These are phyloP conservation scores for Colletotrichum acutatum DNA, from an alignment of 2,329 filamentous ascomycete genomes.

Conservation along the genomic window DNA sequence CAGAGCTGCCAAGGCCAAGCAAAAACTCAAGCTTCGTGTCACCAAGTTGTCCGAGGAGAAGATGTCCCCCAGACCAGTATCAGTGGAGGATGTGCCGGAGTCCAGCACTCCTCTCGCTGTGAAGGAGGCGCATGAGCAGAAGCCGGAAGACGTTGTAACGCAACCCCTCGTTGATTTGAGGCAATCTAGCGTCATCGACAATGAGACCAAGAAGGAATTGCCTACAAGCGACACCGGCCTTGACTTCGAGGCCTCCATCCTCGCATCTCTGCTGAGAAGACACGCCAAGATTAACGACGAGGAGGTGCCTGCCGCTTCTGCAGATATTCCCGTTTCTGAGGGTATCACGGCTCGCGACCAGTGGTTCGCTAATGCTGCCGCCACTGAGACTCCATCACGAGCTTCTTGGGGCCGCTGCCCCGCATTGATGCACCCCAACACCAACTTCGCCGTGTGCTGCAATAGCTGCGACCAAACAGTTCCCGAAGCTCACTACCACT, in stretches of 20 bases:
- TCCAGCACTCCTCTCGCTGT: constrained; percentile 37
- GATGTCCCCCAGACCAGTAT: constrained; percentile 53
- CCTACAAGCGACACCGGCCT: constrained; percentile 32
- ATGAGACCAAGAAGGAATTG: constrained; percentile 31
- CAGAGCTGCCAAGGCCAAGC: constrained; percentile 96
- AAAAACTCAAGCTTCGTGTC: constrained; percentile 91
- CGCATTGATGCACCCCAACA: constrained; percentile 38
- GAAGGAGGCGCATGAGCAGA: constrained; percentile 36
- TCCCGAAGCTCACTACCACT: constrained; percentile 89
- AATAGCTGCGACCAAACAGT: constrained; percentile 87
- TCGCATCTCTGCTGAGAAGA: constrained; percentile 34
- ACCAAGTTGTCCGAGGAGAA: constrained; percentile 52
- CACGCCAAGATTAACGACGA: constrained; percentile 35
- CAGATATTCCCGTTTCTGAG: constrained; percentile 40
- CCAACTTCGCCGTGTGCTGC: constrained; percentile 87
- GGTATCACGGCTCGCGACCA: constrained; percentile 43
- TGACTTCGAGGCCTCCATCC: constrained; percentile 36
- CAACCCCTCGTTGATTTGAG: constrained; percentile 40
- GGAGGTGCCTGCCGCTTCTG: constrained; percentile 8
- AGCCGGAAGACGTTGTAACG: not conserved
- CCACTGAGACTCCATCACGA: constrained; percentile 7
- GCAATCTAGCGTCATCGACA: constrained; percentile 31
- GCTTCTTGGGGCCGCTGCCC: constrained; percentile 25
- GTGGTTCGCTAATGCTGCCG: constrained; percentile 43
- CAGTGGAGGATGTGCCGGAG: constrained; percentile 63